A percentile compares a stretch with the other conserved stretches of the same genome.
Conservation (phyloP, 768 basidiomycete genomes). For the Solioccasus polychromus region DNA sequence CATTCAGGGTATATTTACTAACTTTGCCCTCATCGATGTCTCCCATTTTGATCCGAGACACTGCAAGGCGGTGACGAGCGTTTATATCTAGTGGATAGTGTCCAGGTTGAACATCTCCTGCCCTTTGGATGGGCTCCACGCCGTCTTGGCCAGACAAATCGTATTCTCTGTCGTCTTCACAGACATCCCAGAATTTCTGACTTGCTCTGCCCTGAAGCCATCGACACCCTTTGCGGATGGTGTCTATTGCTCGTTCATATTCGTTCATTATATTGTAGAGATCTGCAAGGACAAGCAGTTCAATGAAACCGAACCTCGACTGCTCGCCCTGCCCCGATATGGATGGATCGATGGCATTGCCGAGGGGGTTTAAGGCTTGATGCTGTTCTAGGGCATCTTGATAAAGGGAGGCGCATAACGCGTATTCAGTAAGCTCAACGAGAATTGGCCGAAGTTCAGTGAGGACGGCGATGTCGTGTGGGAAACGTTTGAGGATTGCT, state of each 20-base stretch:
- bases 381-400: conserved; percentile 74
- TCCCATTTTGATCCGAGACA: conserved; percentile 78
- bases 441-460: conserved; percentile 59
- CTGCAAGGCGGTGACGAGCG: conserved; percentile 77
- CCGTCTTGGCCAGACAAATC: conserved; percentile 58
- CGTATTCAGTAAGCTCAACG: conserved; percentile 61
- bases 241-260: conserved; percentile 62
- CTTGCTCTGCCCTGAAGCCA: conserved; percentile 87
- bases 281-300: conserved; percentile 84
- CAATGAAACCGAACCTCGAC: conserved; percentile 37
- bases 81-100: conserved; percentile 41
- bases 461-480: conserved; percentile 78
- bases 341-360: conserved; percentile 37
- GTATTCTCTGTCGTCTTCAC: conserved; percentile 88
- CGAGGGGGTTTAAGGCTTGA: conserved; percentile 38
- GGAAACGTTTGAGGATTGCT: conserved; percentile 26
- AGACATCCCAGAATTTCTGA: conserved; percentile 76
- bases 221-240: conserved; percentile 72
- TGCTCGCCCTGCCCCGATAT: conserved; percentile 9
- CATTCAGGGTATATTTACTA: neutral
- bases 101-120: conserved; percentile 52
- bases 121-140: conserved; percentile 30
- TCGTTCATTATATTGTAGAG: conserved; percentile 71
- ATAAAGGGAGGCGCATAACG: conserved; percentile 63
- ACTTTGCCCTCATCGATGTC: conserved; percentile 83